Base-by-base conservation (phyloP, 2,329 filamentous ascomycete species). In the Akanthomyces uredinophilus region DNA sequence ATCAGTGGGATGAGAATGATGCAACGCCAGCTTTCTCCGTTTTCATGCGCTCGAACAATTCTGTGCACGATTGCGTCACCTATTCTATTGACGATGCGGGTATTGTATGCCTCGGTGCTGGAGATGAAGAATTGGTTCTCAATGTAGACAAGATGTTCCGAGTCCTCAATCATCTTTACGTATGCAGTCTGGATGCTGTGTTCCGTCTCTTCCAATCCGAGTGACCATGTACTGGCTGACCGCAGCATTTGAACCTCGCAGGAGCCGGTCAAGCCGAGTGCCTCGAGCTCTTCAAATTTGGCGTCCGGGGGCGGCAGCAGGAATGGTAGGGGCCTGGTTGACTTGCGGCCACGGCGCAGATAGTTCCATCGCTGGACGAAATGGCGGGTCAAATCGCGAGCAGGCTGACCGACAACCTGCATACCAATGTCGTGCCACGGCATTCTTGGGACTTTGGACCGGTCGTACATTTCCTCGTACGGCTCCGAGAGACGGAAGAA, bases 281-380 rank as follows among this genome's bases (percentile, higher is more conserved):
- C 86, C 70, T 96, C 91, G 47, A 99, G 82, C 69, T 99, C 95
- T 41, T 88, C 89, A 35, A 87, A 82, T 57, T 91, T 91, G 69
- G 93, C 96, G 72, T 99, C 96, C 2, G 95, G 95, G 0, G 95
- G 93, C 4, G 95, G 95, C 5, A 99, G 83, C 44, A 99, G 77
- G 73, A 98, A 96, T 0, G 95, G 95, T 1, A 96, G 93, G 4
- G 95, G 96, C 22, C 95, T 86, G 1, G 94, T 96, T 5, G 95
- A 92, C 69, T 96, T 96, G 63, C 95, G 87, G 65, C 96, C 93
- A 59, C 95, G 89, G 54, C 96, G 84, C 46, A 99, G 87, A 68
- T 98, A 98, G 73, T 98, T 98, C 95, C 95, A 99, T 64, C 95
- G 85, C 75, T 99, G 95, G 5, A 98, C 92, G 71, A 99, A 99